Evolutionary conservation across 208 protist species (phyloP), one percentile per base, ranked within the genome.

Genomic region (Acanthamoeba culbertsoni): DNA sequence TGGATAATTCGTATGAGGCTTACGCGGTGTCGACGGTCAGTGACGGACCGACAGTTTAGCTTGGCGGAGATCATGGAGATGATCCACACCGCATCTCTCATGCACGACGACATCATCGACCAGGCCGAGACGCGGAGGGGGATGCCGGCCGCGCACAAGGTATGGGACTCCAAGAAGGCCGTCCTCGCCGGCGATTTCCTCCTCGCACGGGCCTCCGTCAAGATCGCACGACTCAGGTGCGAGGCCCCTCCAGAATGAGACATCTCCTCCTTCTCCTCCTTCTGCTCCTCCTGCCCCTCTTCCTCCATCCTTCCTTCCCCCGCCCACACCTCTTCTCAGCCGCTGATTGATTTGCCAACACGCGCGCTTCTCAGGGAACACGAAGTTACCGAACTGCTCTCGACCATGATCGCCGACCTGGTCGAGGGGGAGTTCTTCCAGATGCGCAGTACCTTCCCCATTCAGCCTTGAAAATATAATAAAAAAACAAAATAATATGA

Each of bases 41-140:
- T 89, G 46, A 65, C 86, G 4, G 93, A 63, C 12, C 28, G 33
- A 48, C 94, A 95, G 65, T 45, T 79, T 14, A 84, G 96, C 31
- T 96, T 99, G 45, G 98, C 98, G 7, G 98, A 98, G 93, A 97
- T 99, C 75, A 98, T 98, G 26, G 98, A 99, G 95, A 97, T 99
- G 88, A 99, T 99, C 51, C 98, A 99, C 96, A 98, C 98, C 2
- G 98, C 98, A 31, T 98, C 97, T 33, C 97, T 99, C 18, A 96
- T 99, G n/a, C 98, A 99, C 91, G 98, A 99, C 94, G 98, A 99
- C 94, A 98, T 99, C 20, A 98, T 99, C 82, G 98, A 99, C 92
- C 96, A 98, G 35, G 97, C 97, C 37, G 96, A 98, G 53, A 99
- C 97, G 14, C 97, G 98, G 88, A 96, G 98, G n/a, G 90, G 90